These are phyloP conservation scores for Nigrospora sphaerica DNA, from an alignment of 2,329 filamentous ascomycete genomes.

Conservation along the genomic window DNA sequence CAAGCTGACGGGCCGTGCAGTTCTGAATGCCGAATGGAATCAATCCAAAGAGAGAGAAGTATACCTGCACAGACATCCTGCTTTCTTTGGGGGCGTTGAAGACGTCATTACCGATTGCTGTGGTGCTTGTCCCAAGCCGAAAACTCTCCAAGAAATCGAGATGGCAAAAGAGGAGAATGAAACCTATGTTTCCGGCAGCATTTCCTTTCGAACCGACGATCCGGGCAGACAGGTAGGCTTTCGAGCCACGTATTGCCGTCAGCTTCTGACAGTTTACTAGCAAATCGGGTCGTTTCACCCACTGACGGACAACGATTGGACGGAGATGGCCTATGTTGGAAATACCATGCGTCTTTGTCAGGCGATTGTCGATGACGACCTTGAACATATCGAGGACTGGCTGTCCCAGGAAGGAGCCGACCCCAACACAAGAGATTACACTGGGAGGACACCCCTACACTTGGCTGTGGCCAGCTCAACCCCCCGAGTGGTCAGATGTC, in stretches of 20 bases:
- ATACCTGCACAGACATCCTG: constrained; percentile 75
- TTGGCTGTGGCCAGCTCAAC: constrained; percentile 65
- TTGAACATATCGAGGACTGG: constrained; percentile 66
- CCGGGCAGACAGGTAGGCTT: constrained; percentile 59
- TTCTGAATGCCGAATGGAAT: constrained; percentile 86
- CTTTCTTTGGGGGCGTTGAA: constrained; percentile 71
- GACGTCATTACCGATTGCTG: constrained; percentile 79
- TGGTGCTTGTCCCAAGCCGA: constrained; percentile 64
- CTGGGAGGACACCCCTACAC: constrained; percentile 72
- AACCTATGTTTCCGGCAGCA: constrained; percentile 66
- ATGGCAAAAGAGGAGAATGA: constrained; percentile 65
- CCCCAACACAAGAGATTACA: constrained; percentile 69
- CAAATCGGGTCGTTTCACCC: constrained; percentile 68
- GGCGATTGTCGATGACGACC: constrained; percentile 69
- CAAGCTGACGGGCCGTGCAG: constrained; percentile 9
- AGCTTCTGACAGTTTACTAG: constrained; percentile 4
- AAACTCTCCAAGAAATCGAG: constrained; percentile 65
- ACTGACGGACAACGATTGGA: constrained; percentile 77
- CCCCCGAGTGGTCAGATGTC: constrained; percentile 59
- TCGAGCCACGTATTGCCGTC: background rate
- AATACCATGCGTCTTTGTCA: constrained; percentile 72
- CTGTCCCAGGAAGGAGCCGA: constrained; percentile 59
- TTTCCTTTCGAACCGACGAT: constrained; percentile 72
- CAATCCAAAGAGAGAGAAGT: constrained; percentile 67
- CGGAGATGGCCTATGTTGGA: constrained; percentile 83